Conservation (phyloP, 805 yeast genomes). For the Candida incommunis region DNA sequence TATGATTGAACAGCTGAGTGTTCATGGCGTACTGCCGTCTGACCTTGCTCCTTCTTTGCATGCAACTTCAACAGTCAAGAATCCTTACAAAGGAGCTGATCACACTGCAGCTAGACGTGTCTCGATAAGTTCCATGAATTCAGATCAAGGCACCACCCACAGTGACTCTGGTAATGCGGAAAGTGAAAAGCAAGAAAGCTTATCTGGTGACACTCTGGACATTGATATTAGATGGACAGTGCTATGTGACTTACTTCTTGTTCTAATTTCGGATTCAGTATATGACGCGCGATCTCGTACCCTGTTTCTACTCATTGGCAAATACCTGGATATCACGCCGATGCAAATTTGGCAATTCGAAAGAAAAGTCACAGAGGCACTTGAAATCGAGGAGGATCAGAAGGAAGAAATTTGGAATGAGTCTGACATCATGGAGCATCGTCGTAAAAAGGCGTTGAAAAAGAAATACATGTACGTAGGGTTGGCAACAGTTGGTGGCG, state of each 20-base stretch:
- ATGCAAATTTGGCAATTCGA: conserved; percentile 81
- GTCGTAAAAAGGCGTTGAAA: conserved; percentile 51
- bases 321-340: conserved; percentile 38
- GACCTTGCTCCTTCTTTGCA: conserved; percentile 58
- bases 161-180: not conserved
- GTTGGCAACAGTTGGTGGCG: conserved; percentile 91
- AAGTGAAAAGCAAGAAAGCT: conserved; percentile 5
- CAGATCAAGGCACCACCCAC: not conserved
- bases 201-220: conserved; percentile 22
- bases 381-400: conserved; percentile 74
- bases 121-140: too few species aligned
- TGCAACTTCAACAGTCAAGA: conserved; percentile 34
- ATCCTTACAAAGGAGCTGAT: conserved; percentile 25
- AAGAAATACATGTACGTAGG: conserved; percentile 79
- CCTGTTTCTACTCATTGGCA: conserved; percentile 55
- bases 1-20: conserved; percentile 78
- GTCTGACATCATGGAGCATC: conserved; percentile 46
- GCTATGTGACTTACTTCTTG: conserved; percentile 75
- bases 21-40: conserved; percentile 63
- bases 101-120: not conserved
- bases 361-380: conserved; percentile 73
- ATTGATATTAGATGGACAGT: conserved; percentile 88
- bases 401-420: conserved; percentile 71
- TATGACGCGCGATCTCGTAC: conserved; percentile 86
- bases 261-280: conserved; percentile 65